A percentile compares a stretch with the other conserved stretches of the same genome.
These are phyloP conservation scores for Micractinium conductrix DNA, from an alignment of 139 green algal species.

Conservation along the genomic window DNA sequence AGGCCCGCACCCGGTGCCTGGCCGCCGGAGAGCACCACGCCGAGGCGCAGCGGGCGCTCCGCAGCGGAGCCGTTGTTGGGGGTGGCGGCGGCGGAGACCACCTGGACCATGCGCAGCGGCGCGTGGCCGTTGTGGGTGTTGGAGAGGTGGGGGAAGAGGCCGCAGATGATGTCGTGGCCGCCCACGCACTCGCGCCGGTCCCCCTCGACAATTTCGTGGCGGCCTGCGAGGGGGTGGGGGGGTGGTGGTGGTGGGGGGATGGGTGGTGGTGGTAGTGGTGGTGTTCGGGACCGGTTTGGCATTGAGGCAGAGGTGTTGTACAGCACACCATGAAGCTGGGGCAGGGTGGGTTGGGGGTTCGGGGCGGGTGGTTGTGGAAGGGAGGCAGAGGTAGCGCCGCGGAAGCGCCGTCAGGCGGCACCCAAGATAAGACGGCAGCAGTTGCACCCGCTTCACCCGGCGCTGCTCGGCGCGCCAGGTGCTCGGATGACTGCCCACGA, in stretches of 20 bases:
- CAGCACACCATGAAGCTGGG: not conserved
- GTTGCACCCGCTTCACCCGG: too few species aligned
- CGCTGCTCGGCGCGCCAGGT: too few species aligned
- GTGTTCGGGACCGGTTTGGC: not conserved
- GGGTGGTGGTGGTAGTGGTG: not conserved
- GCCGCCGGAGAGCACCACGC: conserved; percentile 64
- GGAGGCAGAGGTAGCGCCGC: not conserved
- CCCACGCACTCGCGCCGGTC: conserved; percentile 17
- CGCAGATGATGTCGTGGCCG: conserved; percentile 20
- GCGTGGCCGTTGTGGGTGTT: conserved; percentile 1
- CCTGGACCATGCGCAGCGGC: conserved; percentile 10
- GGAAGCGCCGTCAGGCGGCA: not conserved
- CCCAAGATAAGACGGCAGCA: too few species aligned
- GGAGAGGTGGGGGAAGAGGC: conserved; percentile 37
- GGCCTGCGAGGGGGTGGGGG: conserved; percentile 15
- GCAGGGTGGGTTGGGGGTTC: not conserved
- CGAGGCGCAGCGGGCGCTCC: conserved; percentile 44
- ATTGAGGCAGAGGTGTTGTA: not conserved
- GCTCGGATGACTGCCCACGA: too few species aligned
- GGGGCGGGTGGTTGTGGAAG: not conserved
- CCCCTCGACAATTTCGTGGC: conserved; percentile 31
- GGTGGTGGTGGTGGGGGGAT: not conserved
- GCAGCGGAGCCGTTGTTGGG: not conserved
- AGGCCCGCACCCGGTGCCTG: conserved; percentile 51
- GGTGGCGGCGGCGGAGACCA: not conserved